Conservation (phyloP, 2,329 filamentous ascomycete genomes). For the Alternaria brassicae region DNA sequence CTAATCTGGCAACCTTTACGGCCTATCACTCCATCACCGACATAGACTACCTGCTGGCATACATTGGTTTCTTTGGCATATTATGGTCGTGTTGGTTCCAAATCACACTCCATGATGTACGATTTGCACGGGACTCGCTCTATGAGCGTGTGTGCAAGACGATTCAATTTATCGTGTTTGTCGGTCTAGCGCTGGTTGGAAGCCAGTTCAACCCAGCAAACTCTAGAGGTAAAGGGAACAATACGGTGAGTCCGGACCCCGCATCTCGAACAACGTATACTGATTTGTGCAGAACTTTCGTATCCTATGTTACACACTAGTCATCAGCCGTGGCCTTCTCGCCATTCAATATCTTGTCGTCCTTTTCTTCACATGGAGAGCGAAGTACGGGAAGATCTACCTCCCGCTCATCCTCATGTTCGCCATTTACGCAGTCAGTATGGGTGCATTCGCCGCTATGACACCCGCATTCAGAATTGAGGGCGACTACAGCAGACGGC, state of each 20-base stretch:
- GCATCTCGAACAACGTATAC: background rate
- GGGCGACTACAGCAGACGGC: constrained; percentile 14
- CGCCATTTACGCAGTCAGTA: constrained; percentile 35
- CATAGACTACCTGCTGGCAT: constrained; percentile 40
- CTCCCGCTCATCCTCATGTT: constrained; percentile 44
- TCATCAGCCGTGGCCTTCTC: constrained; percentile 44
- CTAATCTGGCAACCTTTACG: constrained; percentile 51
- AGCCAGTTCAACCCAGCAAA: constrained; percentile 44
- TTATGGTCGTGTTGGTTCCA: constrained; percentile 51
- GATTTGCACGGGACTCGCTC: constrained; percentile 48
- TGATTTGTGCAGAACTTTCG: constrained; percentile 41
- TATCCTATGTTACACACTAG: constrained; percentile 46
- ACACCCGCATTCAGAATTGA: constrained; percentile 41
- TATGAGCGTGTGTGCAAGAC: constrained; percentile 50
- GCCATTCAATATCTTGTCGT: constrained; percentile 46
- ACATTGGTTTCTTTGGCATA: constrained; percentile 51
- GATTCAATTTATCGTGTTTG: constrained; percentile 48
- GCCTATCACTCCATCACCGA: constrained; percentile 51
- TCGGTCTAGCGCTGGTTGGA: constrained; percentile 48
- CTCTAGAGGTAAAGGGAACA: constrained; percentile 30
- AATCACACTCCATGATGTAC: constrained; percentile 51
- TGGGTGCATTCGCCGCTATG: constrained; percentile 44
- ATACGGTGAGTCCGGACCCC: constrained; percentile 29
- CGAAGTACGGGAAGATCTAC: constrained; percentile 43
- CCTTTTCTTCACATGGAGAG: constrained; percentile 40